Evolutionary conservation across 345 rosid genomes (phyloP).

Genomic region (Salix viminalis): DNA sequence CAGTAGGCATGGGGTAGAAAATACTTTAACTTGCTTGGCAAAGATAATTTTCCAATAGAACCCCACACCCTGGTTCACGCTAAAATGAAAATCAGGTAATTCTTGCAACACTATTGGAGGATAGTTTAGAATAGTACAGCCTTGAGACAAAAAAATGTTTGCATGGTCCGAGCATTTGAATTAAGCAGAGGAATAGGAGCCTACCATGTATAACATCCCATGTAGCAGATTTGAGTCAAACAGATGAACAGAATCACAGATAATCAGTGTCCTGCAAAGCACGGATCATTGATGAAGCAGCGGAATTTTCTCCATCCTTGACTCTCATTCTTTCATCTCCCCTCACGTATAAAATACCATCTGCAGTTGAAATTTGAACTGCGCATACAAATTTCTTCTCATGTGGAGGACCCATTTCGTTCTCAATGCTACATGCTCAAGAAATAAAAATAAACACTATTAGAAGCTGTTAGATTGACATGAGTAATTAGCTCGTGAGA

Average conservation of each 20-base stretch:
- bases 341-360: constrained; percentile 29
- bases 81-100: not conserved
- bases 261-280: constrained; percentile 32
- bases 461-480: not conserved
- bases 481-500: not conserved
- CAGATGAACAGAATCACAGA: constrained; percentile 18
- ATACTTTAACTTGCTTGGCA: too few relatives aligned
- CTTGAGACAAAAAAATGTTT: not conserved
- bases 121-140: not conserved
- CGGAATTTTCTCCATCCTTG: constrained; percentile 63
- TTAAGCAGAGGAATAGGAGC: not conserved
- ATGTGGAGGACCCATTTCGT: constrained; percentile 49
- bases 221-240: not conserved
- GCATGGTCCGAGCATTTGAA: not conserved
- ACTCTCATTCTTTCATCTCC: constrained; percentile 52
- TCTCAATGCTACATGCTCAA: constrained; percentile 46
- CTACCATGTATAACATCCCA: not conserved
- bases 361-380: constrained; percentile 36
- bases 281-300: constrained; percentile 56
- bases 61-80: not conserved
- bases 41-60: too few relatives aligned
- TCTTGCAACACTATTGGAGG: not conserved
- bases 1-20: too few relatives aligned
- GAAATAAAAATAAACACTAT: constrained; percentile 1
- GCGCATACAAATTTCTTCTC: constrained; percentile 47